phyloP scores from a whole-genome alignment of 2,329 filamentous ascomycete species.

The Emericellopsis cladophorae region DNA sequence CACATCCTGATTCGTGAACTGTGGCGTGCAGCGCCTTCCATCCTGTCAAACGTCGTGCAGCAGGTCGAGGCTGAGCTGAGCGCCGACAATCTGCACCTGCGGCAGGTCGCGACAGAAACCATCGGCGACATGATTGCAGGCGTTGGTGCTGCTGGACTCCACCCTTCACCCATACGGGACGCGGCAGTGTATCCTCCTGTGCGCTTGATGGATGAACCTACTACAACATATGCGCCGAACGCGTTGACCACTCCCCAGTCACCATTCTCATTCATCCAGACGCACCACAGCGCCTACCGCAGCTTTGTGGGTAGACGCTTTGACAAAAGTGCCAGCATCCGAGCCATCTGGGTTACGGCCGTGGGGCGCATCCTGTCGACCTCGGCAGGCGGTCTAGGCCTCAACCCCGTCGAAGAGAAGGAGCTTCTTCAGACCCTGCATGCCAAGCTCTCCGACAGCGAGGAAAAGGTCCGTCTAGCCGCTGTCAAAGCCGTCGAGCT shows the following conservation, averaged over 20 bases:
- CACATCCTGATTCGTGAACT: conserved; percentile 82
- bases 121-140: conserved; percentile 91
- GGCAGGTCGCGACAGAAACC: conserved; percentile 82
- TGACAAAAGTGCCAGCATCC: conserved; percentile 74
- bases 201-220: conserved; percentile 43
- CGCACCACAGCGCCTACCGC: conserved; percentile 66
- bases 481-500: conserved; percentile 75
- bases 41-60: conserved; percentile 85
- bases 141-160: conserved; percentile 82
- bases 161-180: conserved; percentile 59
- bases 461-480: conserved; percentile 82
- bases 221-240: conserved; percentile 26
- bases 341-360: conserved; percentile 75
- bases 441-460: conserved; percentile 73
- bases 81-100: conserved; percentile 77
- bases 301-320: conserved; percentile 75
- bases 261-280: conserved; percentile 78
- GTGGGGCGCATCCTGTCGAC: conserved; percentile 82
- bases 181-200: conserved; percentile 75
- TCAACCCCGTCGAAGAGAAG: conserved; percentile 72
- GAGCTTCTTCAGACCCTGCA: conserved; percentile 61
- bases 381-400: conserved; percentile 76
- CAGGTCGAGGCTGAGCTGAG: conserved; percentile 87
- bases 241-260: conserved; percentile 69
- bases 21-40: conserved; percentile 81